Evolutionary conservation across 2,329 filamentous ascomycete species (phyloP).

Genomic region (Hypoxylon sp.): DNA sequence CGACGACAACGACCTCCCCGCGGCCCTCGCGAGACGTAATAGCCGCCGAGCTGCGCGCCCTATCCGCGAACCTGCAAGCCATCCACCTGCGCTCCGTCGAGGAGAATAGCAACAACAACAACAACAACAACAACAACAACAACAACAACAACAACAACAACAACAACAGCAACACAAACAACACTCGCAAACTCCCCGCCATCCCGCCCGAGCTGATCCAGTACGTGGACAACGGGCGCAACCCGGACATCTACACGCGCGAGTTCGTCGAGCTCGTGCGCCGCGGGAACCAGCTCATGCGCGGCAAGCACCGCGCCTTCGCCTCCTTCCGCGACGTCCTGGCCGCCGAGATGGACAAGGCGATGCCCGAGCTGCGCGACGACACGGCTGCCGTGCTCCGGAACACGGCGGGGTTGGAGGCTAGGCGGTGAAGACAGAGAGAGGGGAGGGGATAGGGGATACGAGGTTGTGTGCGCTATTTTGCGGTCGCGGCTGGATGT

Average conservation of each 20-base stretch:
- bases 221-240: conserved; percentile 76
- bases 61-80: conserved; percentile 51
- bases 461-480: too few species aligned
- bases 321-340: conserved; percentile 68
- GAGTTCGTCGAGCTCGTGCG: conserved; percentile 76
- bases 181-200: conserved; percentile 52
- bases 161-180: conserved; percentile 4
- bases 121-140: too few species aligned
- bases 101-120: too few species aligned
- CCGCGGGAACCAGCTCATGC: conserved; percentile 71
- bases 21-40: conserved; percentile 64
- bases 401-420: conserved; percentile 56
- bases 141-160: too few species aligned
- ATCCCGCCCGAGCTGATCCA: conserved; percentile 70
- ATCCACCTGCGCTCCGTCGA: conserved; percentile 53
- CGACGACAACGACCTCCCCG: conserved; percentile 5
- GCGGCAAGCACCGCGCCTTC: conserved; percentile 71
- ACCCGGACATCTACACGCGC: conserved; percentile 77
- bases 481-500: too few species aligned
- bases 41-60: conserved; percentile 58
- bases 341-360: conserved; percentile 63
- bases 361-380: conserved; percentile 66
- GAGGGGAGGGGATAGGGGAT: too few species aligned
- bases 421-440: too few species aligned
- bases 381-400: conserved; percentile 62